These are phyloP conservation scores for Petunia hybrid DNA, from an alignment of 305 asterid genomes.

Conservation along the genomic window DNA sequence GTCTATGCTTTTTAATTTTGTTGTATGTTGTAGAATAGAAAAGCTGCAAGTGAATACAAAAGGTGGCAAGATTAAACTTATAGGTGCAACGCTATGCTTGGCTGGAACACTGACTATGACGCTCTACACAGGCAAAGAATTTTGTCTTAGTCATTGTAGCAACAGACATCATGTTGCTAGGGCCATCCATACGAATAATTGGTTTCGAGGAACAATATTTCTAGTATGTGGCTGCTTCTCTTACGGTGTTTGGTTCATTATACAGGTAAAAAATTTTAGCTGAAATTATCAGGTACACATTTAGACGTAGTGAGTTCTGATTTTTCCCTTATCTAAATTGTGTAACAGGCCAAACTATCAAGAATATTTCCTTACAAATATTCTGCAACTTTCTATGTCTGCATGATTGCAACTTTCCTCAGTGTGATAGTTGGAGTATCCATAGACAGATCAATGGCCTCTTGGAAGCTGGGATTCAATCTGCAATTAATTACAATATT, in stretches of 20 bases:
- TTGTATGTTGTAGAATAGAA: constrained; percentile 46
- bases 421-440: constrained; percentile 47
- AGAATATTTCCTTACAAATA: constrained; percentile 54
- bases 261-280: constrained; percentile 48
- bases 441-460: constrained; percentile 44
- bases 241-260: constrained; percentile 59
- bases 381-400: constrained; percentile 47
- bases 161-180: background rate
- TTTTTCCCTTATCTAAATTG: background rate
- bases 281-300: too few relatives aligned
- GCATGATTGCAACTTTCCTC: constrained; percentile 55
- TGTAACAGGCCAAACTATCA: constrained; percentile 50
- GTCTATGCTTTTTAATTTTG: background rate
- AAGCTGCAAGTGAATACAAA: constrained; percentile 38
- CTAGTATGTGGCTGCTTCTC: constrained; percentile 49
- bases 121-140: constrained; percentile 55
- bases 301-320: too few relatives aligned
- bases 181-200: constrained; percentile 33
- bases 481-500: constrained; percentile 60
- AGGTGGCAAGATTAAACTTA: constrained; percentile 48
- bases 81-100: constrained; percentile 58
- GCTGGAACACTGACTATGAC: constrained; percentile 52
- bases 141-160: constrained; percentile 34
- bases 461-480: constrained; percentile 62
- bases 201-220: constrained; percentile 56